phyloP scores from a whole-genome alignment of 2,329 filamentous ascomycete genomes.

The Diaporthe australafricana region DNA sequence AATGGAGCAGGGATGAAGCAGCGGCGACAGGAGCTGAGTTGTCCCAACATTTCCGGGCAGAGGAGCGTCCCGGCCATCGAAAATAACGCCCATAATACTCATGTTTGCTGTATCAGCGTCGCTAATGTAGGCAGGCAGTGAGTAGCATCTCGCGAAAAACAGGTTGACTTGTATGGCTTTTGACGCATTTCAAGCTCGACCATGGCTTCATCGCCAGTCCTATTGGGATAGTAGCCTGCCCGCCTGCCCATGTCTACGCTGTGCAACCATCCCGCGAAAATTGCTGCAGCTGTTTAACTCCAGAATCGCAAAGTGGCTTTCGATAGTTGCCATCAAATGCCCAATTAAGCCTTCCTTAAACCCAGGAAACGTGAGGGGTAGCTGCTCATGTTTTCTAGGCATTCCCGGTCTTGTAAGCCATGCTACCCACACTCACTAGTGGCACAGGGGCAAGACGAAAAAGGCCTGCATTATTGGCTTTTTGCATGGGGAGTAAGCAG shows the following conservation, averaged over 20 bases:
- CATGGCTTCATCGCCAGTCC: no score
- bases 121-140: no score
- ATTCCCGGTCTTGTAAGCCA: not conserved
- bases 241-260: not conserved
- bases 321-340: not conserved
- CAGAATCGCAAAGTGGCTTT: not conserved
- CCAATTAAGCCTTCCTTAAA: not conserved
- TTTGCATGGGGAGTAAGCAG: not conserved
- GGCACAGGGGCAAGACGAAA: not conserved
- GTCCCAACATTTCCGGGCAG: no score
- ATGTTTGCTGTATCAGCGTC: no score
- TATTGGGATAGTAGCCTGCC: not conserved
- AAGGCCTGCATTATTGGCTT: not conserved
- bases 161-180: no score
- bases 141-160: no score
- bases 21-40: no score
- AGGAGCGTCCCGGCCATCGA: no score
- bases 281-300: not conserved
- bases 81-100: no score
- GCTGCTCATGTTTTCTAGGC: not conserved
- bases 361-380: not conserved
- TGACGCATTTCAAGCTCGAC: no score
- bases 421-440: not conserved
- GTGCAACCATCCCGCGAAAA: not conserved
- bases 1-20: no score